Percentiles rank a stretch among this genome's conserved stretches.
Conservation (phyloP, 441 rosid species). For the Manihot esculenta region DNA sequence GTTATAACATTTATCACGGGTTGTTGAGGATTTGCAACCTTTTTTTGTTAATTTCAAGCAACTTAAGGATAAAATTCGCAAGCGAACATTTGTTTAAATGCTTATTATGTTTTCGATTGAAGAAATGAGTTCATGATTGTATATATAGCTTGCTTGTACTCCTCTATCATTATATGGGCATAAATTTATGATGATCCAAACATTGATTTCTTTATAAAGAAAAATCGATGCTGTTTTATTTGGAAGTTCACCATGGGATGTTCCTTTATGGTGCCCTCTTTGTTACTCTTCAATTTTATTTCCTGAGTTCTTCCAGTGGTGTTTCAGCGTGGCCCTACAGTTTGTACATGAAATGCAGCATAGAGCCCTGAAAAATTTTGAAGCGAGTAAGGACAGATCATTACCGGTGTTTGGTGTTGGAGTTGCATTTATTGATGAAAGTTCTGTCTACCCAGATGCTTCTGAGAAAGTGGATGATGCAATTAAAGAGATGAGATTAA, state of each 20-base stretch:
- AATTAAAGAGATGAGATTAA: slow-evolving; percentile 45
- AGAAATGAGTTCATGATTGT: not conserved
- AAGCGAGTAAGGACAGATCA: slow-evolving; percentile 78
- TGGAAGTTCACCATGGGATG: not conserved
- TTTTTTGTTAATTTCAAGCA: no score
- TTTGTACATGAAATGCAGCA: slow-evolving; percentile 85
- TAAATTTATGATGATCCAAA: not conserved
- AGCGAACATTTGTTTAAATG: not conserved
- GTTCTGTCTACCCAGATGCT: slow-evolving; percentile 35
- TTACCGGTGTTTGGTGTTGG: slow-evolving; percentile 89
- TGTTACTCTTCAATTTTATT: not conserved
- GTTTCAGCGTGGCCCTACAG: slow-evolving; percentile 72
- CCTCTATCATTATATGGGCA: not conserved
- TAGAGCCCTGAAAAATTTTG: slow-evolving; percentile 78
- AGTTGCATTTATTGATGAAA: slow-evolving; percentile 80
- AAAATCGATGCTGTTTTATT: not conserved
- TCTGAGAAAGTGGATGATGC: slow-evolving; percentile 34
- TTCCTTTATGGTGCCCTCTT: not conserved
- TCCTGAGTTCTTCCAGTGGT: not conserved
- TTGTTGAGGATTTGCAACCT: no score
- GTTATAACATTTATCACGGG: no score
- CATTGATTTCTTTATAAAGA: not conserved
- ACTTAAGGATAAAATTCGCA: not conserved
- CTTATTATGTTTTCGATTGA: not conserved
- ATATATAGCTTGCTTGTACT: no score